A percentile compares a stretch with the other conserved stretches of the same genome.
phyloP scores from a whole-genome alignment of 495 filamentous ascomycete genomes.

The Stereocaulon alpinum region DNA sequence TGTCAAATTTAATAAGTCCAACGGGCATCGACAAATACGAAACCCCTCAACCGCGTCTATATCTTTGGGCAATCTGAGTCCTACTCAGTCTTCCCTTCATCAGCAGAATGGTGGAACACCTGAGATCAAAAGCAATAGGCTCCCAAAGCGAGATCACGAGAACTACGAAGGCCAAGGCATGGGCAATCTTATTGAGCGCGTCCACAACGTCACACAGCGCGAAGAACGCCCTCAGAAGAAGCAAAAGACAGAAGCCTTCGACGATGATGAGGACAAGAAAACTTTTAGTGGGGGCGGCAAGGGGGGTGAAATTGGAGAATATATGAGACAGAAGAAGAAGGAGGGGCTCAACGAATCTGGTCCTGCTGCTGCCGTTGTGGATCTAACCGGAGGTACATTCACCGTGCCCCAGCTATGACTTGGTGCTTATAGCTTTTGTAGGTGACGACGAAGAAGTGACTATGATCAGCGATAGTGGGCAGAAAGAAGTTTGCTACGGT shows the following conservation, averaged over 20 bases:
- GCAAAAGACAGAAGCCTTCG: constrained; percentile 39
- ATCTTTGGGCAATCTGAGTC: neutral
- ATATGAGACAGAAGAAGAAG: constrained; percentile 45
- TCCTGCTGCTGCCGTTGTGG: constrained; percentile 39
- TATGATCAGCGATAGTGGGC: constrained; percentile 31
- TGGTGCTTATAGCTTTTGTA: neutral
- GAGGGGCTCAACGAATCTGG: constrained; percentile 35
- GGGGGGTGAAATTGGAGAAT: constrained; percentile 49
- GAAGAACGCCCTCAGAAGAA: constrained; percentile 53
- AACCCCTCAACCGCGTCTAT: neutral
- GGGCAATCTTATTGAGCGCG: constrained; percentile 47
- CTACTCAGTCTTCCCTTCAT: constrained; percentile 1
- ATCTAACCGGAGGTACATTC: constrained; percentile 49
- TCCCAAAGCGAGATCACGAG: constrained; percentile 19
- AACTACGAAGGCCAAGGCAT: constrained; percentile 22
- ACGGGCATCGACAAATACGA: neutral
- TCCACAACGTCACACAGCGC: constrained; percentile 63
- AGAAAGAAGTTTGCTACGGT: constrained; percentile 77
- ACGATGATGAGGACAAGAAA: constrained; percentile 35
- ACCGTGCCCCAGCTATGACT: neutral
- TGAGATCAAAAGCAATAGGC: neutral
- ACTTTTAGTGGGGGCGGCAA: constrained; percentile 37
- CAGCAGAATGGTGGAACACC: neutral
- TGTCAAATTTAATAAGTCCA: constrained; percentile 12
- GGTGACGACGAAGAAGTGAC: constrained; percentile 47